Conservation (phyloP, 495 filamentous ascomycete species). For the Aspergillus incahuasiensis region DNA sequence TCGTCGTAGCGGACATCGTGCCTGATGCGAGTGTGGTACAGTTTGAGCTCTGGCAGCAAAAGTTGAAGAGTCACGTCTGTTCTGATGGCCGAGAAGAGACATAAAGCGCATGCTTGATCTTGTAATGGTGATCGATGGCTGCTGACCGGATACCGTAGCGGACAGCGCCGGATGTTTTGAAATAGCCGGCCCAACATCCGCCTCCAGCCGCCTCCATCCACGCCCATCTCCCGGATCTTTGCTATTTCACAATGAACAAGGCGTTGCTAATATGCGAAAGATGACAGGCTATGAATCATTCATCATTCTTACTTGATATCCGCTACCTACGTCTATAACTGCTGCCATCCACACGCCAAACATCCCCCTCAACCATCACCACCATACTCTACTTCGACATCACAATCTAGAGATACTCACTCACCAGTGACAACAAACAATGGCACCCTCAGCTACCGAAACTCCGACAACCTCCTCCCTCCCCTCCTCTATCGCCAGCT, state of each 20-base stretch:
- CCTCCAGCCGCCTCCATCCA: slow-evolving; percentile 13
- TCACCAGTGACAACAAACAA: slow-evolving; percentile 29
- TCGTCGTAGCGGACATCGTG: slow-evolving; percentile 26
- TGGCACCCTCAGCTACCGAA: slow-evolving; percentile 70
- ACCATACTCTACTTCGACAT: background rate
- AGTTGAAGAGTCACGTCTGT: background rate
- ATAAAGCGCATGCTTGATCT: background rate
- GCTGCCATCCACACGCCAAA: background rate
- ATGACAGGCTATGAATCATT: background rate
- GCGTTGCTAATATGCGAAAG: background rate
- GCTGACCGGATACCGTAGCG: background rate
- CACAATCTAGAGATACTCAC: background rate
- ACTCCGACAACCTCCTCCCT: slow-evolving; percentile 24
- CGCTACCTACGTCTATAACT: slow-evolving; percentile 1
- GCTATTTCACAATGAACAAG: slow-evolving; percentile 2
- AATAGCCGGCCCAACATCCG: slow-evolving; percentile 22
- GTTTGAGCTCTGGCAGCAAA: background rate
- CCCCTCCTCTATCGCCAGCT: slow-evolving; percentile 43
- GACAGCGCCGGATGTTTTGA: slow-evolving; percentile 3
- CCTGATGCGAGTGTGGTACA: background rate
- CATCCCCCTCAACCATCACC: background rate
- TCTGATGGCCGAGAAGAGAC: background rate
- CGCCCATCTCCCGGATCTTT: background rate
- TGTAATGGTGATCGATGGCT: background rate
- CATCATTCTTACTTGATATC: background rate